Evolutionary conservation across 2,329 filamentous ascomycete genomes (phyloP), one percentile per base, ranked within the genome.

Genomic region (Nigrospora oryzae): DNA sequence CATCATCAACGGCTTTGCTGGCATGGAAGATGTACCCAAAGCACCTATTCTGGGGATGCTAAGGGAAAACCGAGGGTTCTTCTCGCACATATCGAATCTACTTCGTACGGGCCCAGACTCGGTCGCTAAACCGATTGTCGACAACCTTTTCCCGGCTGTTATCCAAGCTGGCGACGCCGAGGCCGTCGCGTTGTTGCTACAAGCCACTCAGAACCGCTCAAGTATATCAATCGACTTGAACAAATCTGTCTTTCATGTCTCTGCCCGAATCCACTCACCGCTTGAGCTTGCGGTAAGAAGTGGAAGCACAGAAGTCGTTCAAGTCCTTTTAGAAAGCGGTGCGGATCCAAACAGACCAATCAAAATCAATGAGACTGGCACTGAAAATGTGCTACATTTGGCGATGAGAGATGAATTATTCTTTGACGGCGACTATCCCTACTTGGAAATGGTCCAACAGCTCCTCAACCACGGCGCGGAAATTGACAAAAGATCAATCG

Each of bases 401-500:
- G n/a, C n/a, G n/a, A n/a, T n/a, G n/a, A n/a, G n/a, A n/a, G n/a
- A n/a, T n/a, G n/a, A n/a, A n/a, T n/a, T n/a, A n/a, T n/a, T n/a
- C n/a, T n/a, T n/a, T n/a, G n/a, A n/a, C n/a, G n/a, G n/a, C n/a
- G n/a, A n/a, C n/a, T n/a, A n/a, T n/a, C n/a, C n/a, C n/a, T n/a
- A n/a, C n/a, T 12, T 15, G 23, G 23, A 15, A 11, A 15, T 11
- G 12, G 23, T 31, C 5, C 7, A 1, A 12, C 7, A 16, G 4
- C 23, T 39, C 14, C 28, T 39, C 13, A 3, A 31, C 4, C 23
- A 31, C 23, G 19, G 19, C 10, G 38, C 38, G 31, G 38, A 31
- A 11, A 16, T 39, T 3, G 15, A n/a, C 4, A 0, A 2, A 11
- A 6, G 2, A 1, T 11, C 16, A 6, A 4, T 31, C n/a, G n/a